phyloP scores from a whole-genome alignment of 106 monocot genomes.

The Dactylorhiza incarnata region DNA sequence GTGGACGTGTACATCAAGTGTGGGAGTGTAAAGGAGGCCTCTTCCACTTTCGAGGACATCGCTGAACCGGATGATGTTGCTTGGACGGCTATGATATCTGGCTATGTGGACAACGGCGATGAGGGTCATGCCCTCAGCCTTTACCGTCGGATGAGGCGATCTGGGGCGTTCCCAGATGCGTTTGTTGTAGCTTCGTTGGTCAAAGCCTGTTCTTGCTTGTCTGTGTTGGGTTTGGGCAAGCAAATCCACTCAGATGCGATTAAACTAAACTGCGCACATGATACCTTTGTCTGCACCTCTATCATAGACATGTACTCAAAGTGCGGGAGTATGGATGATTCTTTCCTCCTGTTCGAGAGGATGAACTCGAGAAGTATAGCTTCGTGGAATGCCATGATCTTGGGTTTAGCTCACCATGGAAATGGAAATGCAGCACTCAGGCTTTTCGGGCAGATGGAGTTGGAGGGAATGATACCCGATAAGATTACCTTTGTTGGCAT shows the following conservation, averaged over 20 bases:
- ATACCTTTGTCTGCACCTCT: conserved; percentile 19
- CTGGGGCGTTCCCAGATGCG: conserved; percentile 37
- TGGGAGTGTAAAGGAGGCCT: conserved; percentile 35
- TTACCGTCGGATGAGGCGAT: conserved; percentile 45
- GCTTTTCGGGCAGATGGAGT: conserved; percentile 39
- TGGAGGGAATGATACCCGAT: conserved; percentile 38
- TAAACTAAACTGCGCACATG: conserved; percentile 32
- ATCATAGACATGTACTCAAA: conserved; percentile 51
- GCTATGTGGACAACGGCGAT: conserved; percentile 56
- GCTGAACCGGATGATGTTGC: conserved; percentile 62
- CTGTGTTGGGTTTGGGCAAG: conserved; percentile 48
- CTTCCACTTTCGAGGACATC: conserved; percentile 32
- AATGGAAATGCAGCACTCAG: conserved; percentile 29
- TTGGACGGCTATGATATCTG: conserved; percentile 73
- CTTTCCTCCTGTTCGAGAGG: conserved; percentile 39
- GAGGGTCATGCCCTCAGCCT: conserved; percentile 38
- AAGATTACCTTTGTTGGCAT: conserved; percentile 65
- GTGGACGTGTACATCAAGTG: conserved; percentile 67
- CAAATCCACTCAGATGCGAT: conserved; percentile 56
- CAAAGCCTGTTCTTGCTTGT: conserved; percentile 24
- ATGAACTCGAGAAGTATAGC: conserved; percentile 27
- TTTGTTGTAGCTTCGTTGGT: conserved; percentile 42
- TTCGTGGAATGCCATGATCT: conserved; percentile 68
- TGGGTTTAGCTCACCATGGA: conserved; percentile 69
- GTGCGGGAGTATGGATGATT: conserved; percentile 66